Percentiles rank a stretch among this genome's conserved stretches.
Conservation (phyloP, 305 asterid species). For the Plantago coronopus region DNA sequence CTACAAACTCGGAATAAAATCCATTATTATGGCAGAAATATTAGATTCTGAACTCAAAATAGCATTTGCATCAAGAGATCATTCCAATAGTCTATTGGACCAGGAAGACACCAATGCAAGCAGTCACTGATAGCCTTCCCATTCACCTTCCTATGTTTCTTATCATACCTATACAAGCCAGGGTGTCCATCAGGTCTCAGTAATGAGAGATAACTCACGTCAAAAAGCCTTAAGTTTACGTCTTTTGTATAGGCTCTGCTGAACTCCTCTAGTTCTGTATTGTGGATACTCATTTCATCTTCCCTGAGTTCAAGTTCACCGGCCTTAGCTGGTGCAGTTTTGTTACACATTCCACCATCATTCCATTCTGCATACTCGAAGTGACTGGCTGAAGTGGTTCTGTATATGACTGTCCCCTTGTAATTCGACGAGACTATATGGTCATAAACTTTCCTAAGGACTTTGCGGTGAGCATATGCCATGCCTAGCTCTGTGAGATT, state of each 20-base stretch:
- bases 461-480: conserved; percentile 40
- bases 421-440: conserved; percentile 44
- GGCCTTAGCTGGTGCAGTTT: conserved; percentile 48
- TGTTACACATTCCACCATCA: conserved; percentile 57
- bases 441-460: conserved; percentile 41
- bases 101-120: conserved; percentile 92
- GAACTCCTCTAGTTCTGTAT: conserved; percentile 49
- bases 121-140: conserved; percentile 59
- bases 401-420: conserved; percentile 49
- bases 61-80: conserved; percentile 61
- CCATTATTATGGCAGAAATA: too few relatives aligned
- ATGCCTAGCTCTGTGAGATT: conserved; percentile 35
- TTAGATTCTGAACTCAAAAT: too few relatives aligned
- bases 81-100: conserved; percentile 88
- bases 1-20: too few relatives aligned
- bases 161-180: conserved; percentile 52
- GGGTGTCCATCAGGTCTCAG: conserved; percentile 91
- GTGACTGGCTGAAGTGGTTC: conserved; percentile 64
- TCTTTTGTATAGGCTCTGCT: conserved; percentile 43
- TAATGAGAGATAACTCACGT: conserved; percentile 56
- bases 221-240: conserved; percentile 51
- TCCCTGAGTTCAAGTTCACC: conserved; percentile 47
- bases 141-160: conserved; percentile 46
- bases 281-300: conserved; percentile 36
- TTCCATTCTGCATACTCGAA: conserved; percentile 71